Evolutionary conservation across 2,329 filamentous ascomycete genomes (phyloP).

Genomic region (Talaromyces funiculosus): DNA sequence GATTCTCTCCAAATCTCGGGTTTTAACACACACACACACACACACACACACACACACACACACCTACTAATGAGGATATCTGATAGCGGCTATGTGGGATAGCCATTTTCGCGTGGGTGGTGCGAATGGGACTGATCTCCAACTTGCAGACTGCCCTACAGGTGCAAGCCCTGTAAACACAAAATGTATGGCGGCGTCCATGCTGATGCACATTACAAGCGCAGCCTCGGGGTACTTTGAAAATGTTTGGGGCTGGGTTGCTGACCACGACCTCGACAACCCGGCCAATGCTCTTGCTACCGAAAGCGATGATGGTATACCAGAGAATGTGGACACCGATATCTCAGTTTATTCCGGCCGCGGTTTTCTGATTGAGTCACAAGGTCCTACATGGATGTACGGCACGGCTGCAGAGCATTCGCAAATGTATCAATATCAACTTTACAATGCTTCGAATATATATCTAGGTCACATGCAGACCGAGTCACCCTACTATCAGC

Average conservation of each 20-base stretch:
- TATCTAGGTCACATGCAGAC: conserved; percentile 56
- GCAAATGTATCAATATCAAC: conserved; percentile 65
- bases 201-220: conserved; percentile 61
- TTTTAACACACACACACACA: too few species aligned
- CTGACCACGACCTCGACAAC: conserved; percentile 30
- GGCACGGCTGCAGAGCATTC: conserved; percentile 63
- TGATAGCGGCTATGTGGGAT: conserved; percentile 20
- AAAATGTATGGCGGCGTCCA: conserved; percentile 27
- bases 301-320: not conserved
- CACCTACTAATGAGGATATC: not conserved
- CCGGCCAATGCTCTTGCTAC: conserved; percentile 8
- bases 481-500: conserved; percentile 59
- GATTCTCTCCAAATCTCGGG: too few species aligned
- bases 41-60: too few species aligned
- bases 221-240: conserved; percentile 38
- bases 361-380: conserved; percentile 48
- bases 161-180: conserved; percentile 12
- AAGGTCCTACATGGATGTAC: conserved; percentile 53
- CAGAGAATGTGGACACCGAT: conserved; percentile 39
- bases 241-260: conserved; percentile 30
- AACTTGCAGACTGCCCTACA: conserved; percentile 27
- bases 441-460: conserved; percentile 52
- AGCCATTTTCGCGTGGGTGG: conserved; percentile 37
- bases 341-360: conserved; percentile 58
- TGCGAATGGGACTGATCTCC: conserved; percentile 29